A percentile compares a stretch with the other conserved stretches of the same genome.
These are phyloP conservation scores for Theileria annulata DNA, from an alignment of 169 alveolate species.

Conservation along the genomic window DNA sequence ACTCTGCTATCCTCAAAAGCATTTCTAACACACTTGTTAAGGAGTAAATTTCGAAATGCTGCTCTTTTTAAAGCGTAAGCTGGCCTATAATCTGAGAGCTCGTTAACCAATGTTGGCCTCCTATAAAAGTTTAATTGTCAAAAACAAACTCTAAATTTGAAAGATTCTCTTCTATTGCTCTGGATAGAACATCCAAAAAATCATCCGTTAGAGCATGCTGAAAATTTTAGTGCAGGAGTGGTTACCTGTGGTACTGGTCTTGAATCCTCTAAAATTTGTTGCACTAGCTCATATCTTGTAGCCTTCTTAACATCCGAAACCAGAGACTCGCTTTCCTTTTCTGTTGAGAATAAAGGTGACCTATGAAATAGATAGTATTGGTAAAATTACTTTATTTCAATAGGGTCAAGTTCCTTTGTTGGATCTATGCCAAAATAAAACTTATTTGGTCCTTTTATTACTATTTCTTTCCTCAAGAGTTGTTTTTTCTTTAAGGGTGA, in stretches of 20 bases:
- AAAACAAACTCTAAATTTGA: constrained; percentile 48
- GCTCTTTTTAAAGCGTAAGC: constrained; percentile 65
- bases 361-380: not conserved
- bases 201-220: constrained; percentile 51
- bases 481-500: not conserved
- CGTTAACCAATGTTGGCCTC: constrained; percentile 56
- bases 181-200: constrained; percentile 41
- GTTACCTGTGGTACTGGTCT: constrained; percentile 51
- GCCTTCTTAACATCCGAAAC: constrained; percentile 65
- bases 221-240: not conserved
- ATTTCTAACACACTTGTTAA: constrained; percentile 62
- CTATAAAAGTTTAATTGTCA: not conserved
- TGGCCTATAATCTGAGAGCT: constrained; percentile 47
- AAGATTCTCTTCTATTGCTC: constrained; percentile 57
- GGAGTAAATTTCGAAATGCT: constrained; percentile 48
- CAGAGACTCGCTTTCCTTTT: constrained; percentile 47
- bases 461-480: not conserved
- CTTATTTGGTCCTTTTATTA: constrained; percentile 24
- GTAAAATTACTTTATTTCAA: constrained; percentile 39
- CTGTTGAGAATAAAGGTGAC: constrained; percentile 31
- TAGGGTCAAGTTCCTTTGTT: constrained; percentile 42
- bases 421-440: constrained; percentile 61
- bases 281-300: constrained; percentile 29
- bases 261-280: constrained; percentile 21
- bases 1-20: constrained; percentile 63